phyloP scores from a whole-genome alignment of 1,284 basidiomycete genomes.

The Cyathus pygmaeus region DNA sequence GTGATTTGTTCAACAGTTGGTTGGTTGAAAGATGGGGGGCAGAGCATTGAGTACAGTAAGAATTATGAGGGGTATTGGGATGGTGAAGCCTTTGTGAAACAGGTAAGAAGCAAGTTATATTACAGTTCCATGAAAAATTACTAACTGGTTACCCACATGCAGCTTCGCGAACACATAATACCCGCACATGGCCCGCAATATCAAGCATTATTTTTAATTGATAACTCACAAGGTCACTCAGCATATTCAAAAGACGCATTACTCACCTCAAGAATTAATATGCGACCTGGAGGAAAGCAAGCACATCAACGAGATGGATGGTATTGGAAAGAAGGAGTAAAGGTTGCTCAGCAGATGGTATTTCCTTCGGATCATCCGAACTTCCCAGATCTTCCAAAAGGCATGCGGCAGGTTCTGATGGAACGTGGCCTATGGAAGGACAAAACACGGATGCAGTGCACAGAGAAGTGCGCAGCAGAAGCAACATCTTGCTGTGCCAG shows the following conservation, averaged over 20 bases:
- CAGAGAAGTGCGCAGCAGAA: slow-evolving; percentile 15
- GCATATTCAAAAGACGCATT: slow-evolving; percentile 50
- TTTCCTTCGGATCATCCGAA: slow-evolving; percentile 38
- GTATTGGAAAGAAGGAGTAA: slow-evolving; percentile 30
- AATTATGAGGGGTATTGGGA: slow-evolving; percentile 56
- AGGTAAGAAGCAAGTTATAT: slow-evolving; percentile 33
- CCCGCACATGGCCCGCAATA: slow-evolving; percentile 38
- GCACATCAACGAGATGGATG: slow-evolving; percentile 40
- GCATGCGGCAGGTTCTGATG: slow-evolving; percentile 42
- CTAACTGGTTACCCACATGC: background rate
- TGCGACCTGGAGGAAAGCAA: slow-evolving; percentile 51
- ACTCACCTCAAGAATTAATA: slow-evolving; percentile 43
- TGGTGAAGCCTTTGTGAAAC: slow-evolving; percentile 48
- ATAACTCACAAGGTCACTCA: slow-evolving; percentile 53
- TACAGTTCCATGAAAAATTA: background rate
- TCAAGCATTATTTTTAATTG: slow-evolving; percentile 46
- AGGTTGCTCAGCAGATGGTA: slow-evolving; percentile 42
- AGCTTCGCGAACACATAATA: background rate
- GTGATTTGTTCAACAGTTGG: slow-evolving; percentile 43
- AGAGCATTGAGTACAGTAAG: slow-evolving; percentile 53
- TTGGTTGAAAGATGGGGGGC: slow-evolving; percentile 36
- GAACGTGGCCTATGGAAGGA: slow-evolving; percentile 39
- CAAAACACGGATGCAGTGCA: slow-evolving; percentile 32
- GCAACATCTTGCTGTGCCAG: slow-evolving; percentile 26
- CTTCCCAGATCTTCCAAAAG: slow-evolving; percentile 42